phyloP scores from a whole-genome alignment of 306 rosid species.

The Pachyrhizus erosus region DNA sequence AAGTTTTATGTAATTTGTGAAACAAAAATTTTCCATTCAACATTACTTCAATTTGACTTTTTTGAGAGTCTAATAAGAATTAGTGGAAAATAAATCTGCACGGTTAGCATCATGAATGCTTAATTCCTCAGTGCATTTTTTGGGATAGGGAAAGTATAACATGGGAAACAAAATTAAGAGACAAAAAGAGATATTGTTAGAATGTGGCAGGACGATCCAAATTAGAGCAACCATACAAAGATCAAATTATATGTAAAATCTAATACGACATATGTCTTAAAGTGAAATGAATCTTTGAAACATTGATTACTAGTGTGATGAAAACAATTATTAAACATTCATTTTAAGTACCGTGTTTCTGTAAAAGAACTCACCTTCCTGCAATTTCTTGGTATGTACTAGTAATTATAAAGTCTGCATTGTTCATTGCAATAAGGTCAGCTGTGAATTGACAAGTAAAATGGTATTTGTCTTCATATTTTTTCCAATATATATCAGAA shows the following conservation, averaged over 20 bases:
- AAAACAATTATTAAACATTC: neutral
- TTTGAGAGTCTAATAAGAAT: too few relatives aligned
- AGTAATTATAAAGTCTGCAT: constrained; percentile 82
- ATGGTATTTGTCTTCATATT: constrained; percentile 75
- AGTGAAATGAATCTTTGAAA: neutral
- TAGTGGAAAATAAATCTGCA: neutral
- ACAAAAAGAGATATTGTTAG: neutral
- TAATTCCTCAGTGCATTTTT: neutral
- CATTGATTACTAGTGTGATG: neutral
- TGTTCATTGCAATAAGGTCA: constrained; percentile 77
- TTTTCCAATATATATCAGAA: constrained; percentile 78
- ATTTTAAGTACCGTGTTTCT: neutral
- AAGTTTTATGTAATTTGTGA: neutral
- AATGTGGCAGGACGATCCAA: neutral
- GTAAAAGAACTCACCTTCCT: constrained; percentile 61
- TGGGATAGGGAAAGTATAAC: neutral
- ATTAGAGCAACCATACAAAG: neutral
- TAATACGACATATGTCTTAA: neutral
- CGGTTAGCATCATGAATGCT: neutral
- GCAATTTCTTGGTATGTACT: constrained; percentile 90
- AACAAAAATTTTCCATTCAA: neutral
- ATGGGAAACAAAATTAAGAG: neutral
- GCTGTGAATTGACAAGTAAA: constrained; percentile 85
- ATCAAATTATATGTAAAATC: too few relatives aligned
- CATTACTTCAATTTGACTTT: too few relatives aligned